Base-by-base conservation (phyloP, 1,139 yeast genomes). In the Lodderomyces pseudojiufengensis region DNA sequence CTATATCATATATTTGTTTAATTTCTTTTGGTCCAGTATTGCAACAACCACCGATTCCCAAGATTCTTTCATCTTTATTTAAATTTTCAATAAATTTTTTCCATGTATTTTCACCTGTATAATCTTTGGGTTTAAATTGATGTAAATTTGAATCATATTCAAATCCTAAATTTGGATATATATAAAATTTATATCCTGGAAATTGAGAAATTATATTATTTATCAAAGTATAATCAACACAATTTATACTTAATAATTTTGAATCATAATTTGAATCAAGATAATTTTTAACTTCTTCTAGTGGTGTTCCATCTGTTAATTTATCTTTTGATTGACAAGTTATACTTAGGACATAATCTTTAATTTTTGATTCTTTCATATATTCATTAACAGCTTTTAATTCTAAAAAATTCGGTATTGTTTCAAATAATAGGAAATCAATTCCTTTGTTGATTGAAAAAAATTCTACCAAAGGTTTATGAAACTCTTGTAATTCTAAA, bases 371-470 rank as follows among this genome's bases (percentile, higher is more conserved):
- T 5, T 38, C 32, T 12, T 45, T 42, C 42, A 63, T 38, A 35
- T 61, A 35, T 22, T 47, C 43, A 35, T 61, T 37, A 9, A 68
- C 49, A 8, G 57, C 64, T 45, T 63, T 54, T 20, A 79, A 52
- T 53, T 83, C 92, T 25, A 45, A 42, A 16, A 68, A 51, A 38
- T 63, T 71, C 2, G 90, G 88, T 10, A 82, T 69, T 1, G 92
- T 83, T 51, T 83, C 92, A 39, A 80, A 60, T 1, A 75, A 78
- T n/a, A 82, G 54, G 3, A 73, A 40, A 44, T 78, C 84, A 3
- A 80, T 76, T 3, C 59, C 48, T 2, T 55, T 51, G 12, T 63
- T 56, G 2, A 44, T 33, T 10, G 61, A 43, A 29, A 76, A 59
- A 24, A 62, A 67, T 10, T 59, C 46, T 10, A 77, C 57, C 44